These are phyloP conservation scores for Warburgia ugandensis DNA, from an alignment of 164 flowering plant species.

Conservation along the genomic window DNA sequence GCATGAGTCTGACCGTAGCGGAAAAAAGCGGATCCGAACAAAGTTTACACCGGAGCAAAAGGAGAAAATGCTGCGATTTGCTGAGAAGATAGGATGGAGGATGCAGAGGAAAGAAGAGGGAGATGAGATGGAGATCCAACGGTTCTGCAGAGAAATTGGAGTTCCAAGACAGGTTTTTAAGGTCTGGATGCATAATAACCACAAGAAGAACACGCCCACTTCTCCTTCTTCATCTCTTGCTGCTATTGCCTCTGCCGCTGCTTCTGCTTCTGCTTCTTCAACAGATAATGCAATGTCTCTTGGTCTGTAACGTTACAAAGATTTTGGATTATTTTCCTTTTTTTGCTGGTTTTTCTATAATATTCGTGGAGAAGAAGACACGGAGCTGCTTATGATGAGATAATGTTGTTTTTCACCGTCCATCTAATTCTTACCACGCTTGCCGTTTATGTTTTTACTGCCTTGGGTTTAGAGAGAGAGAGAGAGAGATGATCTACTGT, in stretches of 20 bases:
- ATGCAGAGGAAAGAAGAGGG: conserved; percentile 16
- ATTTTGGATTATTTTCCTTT: not conserved
- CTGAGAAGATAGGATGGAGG: conserved; percentile 24
- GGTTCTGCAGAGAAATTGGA: conserved; percentile 20
- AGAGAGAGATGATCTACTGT: no score
- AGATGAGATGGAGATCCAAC: conserved; percentile 13
- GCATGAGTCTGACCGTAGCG: conserved; percentile 4
- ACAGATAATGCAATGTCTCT: no score
- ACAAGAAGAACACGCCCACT: conserved; percentile 10
- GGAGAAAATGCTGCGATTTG: conserved; percentile 24
- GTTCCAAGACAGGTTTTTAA: conserved; percentile 24
- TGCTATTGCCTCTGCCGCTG: conserved; percentile 1
- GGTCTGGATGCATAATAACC: conserved; percentile 32
- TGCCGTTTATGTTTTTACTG: no score
- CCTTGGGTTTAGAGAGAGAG: no score
- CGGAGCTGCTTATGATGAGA: no score
- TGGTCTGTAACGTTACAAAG: not conserved
- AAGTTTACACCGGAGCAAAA: conserved; percentile 25
- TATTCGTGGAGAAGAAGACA: no score
- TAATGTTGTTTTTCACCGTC: no score
- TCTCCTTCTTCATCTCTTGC: not conserved
- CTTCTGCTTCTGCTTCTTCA: no score
- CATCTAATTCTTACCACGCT: no score
- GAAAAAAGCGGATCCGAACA: conserved; percentile 19
- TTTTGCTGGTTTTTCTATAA: no score